phyloP scores from a whole-genome alignment of 371 early-diverging fungal species.

The Amoeboaphelidium protococcarum region DNA sequence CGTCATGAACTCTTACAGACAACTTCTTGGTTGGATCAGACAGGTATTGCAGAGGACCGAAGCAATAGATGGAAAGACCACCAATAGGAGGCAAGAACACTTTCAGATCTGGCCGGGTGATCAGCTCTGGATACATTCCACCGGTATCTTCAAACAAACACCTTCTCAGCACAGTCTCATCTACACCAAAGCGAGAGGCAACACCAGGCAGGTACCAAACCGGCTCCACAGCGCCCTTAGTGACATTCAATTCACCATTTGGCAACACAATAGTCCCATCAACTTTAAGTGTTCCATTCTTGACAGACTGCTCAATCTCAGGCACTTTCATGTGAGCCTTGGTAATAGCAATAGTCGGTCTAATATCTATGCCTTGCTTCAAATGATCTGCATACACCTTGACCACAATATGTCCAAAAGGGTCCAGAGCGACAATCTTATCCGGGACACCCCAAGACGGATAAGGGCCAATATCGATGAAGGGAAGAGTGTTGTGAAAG shows the following conservation, averaged over 20 bases:
- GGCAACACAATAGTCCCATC: conserved; percentile 64
- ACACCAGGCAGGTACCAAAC: conserved; percentile 89
- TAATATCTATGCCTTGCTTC: conserved; percentile 46
- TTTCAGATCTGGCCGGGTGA: conserved; percentile 75
- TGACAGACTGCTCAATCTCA: conserved; percentile 55
- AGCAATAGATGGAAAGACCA: conserved; percentile 72
- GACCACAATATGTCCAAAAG: conserved; percentile 60
- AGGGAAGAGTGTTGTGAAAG: conserved; percentile 64
- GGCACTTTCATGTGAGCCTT: conserved; percentile 78
- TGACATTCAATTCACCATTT: conserved; percentile 57
- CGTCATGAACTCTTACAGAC: conserved; percentile 73
- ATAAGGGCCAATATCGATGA: conserved; percentile 51
- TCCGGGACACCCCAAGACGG: conserved; percentile 57
- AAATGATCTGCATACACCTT: conserved; percentile 29
- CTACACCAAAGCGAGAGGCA: conserved; percentile 61
- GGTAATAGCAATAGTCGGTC: conserved; percentile 82
- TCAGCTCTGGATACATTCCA: conserved; percentile 88
- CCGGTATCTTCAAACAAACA: conserved; percentile 53
- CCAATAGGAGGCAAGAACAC: conserved; percentile 86
- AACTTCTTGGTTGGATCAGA: conserved; percentile 51
- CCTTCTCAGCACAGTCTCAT: conserved; percentile 52
- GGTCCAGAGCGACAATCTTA: conserved; percentile 80
- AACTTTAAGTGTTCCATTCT: conserved; percentile 26
- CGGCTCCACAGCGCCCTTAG: conserved; percentile 86
- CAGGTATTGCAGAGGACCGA: conserved; percentile 55